A percentile compares a stretch with the other conserved stretches of the same genome.
These are phyloP conservation scores for Alnus glutinosa DNA, from an alignment of 306 rosid species.

Conservation along the genomic window DNA sequence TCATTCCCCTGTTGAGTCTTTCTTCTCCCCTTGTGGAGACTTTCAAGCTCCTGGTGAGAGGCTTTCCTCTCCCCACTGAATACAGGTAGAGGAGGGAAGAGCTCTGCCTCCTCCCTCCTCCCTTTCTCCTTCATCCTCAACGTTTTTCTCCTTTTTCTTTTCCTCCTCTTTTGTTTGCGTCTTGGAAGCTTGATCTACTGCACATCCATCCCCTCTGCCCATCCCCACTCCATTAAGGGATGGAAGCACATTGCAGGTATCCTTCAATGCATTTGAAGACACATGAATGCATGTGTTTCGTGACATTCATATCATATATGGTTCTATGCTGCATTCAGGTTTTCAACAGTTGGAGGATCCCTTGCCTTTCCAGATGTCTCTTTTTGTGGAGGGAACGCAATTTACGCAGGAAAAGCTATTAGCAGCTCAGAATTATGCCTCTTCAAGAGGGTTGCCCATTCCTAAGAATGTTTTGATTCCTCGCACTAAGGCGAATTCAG, in stretches of 20 bases:
- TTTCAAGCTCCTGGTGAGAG: too few species aligned
- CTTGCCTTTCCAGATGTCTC: constrained; percentile 77
- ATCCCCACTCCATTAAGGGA: constrained; percentile 31
- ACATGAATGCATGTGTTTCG: not conserved
- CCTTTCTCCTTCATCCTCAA: too few species aligned
- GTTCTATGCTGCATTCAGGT: constrained; percentile 57
- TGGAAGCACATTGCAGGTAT: constrained; percentile 62
- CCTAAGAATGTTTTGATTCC: constrained; percentile 87
- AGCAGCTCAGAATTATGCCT: constrained; percentile 77
- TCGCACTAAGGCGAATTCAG: constrained; percentile 71
- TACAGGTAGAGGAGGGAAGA: too few species aligned
- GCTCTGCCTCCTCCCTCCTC: too few species aligned
- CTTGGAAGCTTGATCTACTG: too few species aligned
- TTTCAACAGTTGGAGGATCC: constrained; percentile 55
- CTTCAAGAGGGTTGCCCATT: not conserved
- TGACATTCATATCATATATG: constrained; percentile 11
- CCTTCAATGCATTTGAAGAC: not conserved
- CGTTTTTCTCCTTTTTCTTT: too few species aligned
- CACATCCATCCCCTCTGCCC: too few species aligned
- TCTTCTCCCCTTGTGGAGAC: too few species aligned
- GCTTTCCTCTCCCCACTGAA: too few species aligned
- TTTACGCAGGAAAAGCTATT: constrained; percentile 66
- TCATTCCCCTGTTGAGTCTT: too few species aligned
- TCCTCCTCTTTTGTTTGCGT: too few species aligned
- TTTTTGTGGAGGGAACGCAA: constrained; percentile 91